Percentiles rank a stretch among this genome's conserved stretches.
Conservation (phyloP, 1,284 basidiomycete genomes). For the Sphagnurus paluster region DNA sequence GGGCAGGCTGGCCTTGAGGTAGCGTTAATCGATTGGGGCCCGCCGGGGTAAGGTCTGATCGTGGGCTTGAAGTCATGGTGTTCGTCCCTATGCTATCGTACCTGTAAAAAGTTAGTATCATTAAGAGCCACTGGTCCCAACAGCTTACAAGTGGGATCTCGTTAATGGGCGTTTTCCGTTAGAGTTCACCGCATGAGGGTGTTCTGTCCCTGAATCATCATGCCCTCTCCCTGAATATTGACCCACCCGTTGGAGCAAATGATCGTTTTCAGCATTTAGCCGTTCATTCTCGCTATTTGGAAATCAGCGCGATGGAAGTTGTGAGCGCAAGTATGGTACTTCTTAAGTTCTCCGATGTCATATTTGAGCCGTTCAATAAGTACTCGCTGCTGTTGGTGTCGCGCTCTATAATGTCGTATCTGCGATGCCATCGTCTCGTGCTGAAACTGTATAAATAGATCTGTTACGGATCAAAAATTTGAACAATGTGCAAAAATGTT, state of each 20-base stretch:
- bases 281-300: constrained; percentile 46
- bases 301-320: constrained; percentile 7
- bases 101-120: constrained; percentile 21
- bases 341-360: constrained; percentile 54
- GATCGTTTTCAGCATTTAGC: constrained; percentile 50
- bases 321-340: constrained; percentile 38
- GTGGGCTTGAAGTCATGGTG: constrained; percentile 56
- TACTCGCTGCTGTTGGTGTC: constrained; percentile 51
- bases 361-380: constrained; percentile 49
- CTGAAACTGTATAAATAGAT: constrained; percentile 63
- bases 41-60: constrained; percentile 46
- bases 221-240: constrained; percentile 15
- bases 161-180: constrained; percentile 67
- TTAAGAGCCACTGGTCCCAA: constrained; percentile 12
- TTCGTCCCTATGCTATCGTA: constrained; percentile 26
- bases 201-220: constrained; percentile 30
- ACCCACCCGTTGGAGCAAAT: constrained; percentile 40
- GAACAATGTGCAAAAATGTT: constrained; percentile 9
- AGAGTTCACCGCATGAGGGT: constrained; percentile 37
- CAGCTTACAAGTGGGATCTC: constrained; percentile 45
- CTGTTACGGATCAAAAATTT: no score
- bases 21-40: constrained; percentile 61
- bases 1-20: constrained; percentile 51
- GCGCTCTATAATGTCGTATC: constrained; percentile 57
- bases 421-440: constrained; percentile 71